These are phyloP conservation scores for Deinandra increscens DNA, from an alignment of 129 eudicot species.

Conservation along the genomic window DNA sequence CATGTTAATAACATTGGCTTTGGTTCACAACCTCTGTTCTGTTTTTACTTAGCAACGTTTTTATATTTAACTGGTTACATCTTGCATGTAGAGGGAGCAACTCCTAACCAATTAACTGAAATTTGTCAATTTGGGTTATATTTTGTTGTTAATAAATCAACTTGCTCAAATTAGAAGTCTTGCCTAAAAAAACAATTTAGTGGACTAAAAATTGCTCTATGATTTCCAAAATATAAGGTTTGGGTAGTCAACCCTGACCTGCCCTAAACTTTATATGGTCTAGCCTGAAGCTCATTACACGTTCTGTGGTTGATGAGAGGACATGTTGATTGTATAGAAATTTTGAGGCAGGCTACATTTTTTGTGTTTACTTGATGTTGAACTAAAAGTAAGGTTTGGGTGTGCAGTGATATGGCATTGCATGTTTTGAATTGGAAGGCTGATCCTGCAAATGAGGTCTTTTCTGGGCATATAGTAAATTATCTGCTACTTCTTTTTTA, in stretches of 20 bases:
- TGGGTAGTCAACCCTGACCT: neutral
- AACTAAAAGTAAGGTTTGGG: neutral
- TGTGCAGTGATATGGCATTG: conserved; percentile 13
- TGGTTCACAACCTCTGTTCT: neutral
- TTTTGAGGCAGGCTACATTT: neutral
- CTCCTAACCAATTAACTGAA: no score
- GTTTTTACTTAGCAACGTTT: neutral
- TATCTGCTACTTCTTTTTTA: neutral
- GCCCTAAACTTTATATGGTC: neutral
- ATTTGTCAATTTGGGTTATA: neutral
- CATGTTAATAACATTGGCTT: neutral
- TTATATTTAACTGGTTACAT: neutral
- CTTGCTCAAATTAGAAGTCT: neutral
- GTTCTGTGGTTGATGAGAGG: no score
- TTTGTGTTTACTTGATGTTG: neutral
- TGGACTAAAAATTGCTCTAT: neutral
- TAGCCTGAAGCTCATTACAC: neutral
- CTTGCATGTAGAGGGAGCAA: neutral
- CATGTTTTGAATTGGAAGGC: neutral
- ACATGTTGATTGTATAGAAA: no score
- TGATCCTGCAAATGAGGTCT: neutral
- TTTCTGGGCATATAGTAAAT: conserved; percentile 17
- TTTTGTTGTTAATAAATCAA: neutral
- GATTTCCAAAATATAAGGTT: neutral
- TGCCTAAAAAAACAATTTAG: neutral